Evolutionary conservation across 495 filamentous ascomycete genomes (phyloP).

Genomic region (Aeminium ludgeri): DNA sequence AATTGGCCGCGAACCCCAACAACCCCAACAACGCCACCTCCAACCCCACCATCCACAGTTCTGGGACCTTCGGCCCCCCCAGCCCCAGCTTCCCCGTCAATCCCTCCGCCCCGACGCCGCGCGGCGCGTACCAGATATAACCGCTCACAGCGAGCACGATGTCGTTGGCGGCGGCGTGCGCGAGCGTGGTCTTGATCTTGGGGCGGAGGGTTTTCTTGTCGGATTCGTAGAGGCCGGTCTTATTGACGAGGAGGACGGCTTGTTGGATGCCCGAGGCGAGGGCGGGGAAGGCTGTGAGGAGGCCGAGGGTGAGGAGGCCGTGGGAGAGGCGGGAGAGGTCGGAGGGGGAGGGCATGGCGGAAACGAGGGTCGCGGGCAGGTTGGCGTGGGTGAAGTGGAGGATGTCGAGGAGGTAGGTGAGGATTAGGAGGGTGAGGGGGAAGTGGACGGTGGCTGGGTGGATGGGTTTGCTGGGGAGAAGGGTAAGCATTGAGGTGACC

Average conservation of each 20-base stretch:
- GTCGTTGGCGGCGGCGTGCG: conserved; percentile 15
- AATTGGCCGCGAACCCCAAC: conserved; percentile 10
- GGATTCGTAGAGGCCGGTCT: conserved; percentile 15
- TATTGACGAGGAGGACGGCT: conserved; percentile 11
- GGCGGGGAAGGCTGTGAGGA: conserved; percentile 15
- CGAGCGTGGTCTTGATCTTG: conserved; percentile 16
- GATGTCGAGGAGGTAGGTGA: conserved; percentile 20
- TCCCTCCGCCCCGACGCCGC: neutral
- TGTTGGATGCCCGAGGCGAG: conserved; percentile 14
- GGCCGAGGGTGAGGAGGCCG: conserved; percentile 15
- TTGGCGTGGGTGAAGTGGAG: conserved; percentile 4
- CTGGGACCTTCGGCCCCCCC: conserved; percentile 10
- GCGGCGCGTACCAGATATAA: conserved; percentile 11
- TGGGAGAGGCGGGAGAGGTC: conserved; percentile 14
- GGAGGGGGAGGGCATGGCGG: conserved; percentile 3
- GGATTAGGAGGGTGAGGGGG: conserved; percentile 22
- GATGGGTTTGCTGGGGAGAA: conserved; percentile 20
- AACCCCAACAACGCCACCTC: conserved; percentile 6
- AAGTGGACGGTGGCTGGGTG: conserved; percentile 24
- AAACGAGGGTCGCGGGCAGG: conserved; percentile 9
- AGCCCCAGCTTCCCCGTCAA: conserved; percentile 12
- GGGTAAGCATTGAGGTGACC: neutral
- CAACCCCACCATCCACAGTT: conserved; percentile 12
- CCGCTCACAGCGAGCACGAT: conserved; percentile 7
- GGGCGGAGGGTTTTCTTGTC: conserved; percentile 11